These are phyloP conservation scores for Picochlorum sp. DNA, from an alignment of 139 green algal species.

Conservation along the genomic window DNA sequence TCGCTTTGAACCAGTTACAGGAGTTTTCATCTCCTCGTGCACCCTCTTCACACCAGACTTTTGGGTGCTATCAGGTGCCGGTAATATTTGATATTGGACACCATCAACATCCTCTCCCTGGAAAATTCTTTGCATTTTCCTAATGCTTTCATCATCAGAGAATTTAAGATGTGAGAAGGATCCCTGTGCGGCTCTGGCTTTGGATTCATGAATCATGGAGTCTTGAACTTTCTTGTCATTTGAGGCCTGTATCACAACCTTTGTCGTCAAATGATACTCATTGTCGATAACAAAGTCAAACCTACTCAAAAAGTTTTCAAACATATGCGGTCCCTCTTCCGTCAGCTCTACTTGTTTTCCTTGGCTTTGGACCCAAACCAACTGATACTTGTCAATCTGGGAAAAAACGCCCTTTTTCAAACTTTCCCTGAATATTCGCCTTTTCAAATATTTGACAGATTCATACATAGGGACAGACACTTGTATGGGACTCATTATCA, in stretches of 20 bases:
- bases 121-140: conserved; percentile 4
- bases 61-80: too few species aligned
- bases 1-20: too few species aligned
- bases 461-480: conserved; percentile 23
- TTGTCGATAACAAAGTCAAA: background rate
- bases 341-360: background rate
- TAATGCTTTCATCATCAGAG: background rate
- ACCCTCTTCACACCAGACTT: too few species aligned
- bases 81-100: too few species aligned
- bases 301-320: background rate
- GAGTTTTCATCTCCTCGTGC: too few species aligned
- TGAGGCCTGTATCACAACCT: background rate
- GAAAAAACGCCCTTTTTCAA: conserved; percentile 7
- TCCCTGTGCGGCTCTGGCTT: background rate
- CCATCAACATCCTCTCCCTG: background rate
- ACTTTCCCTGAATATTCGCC: conserved; percentile 19
- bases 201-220: background rate
- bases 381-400: background rate
- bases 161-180: background rate
- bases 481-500: background rate
- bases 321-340: background rate
- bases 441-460: conserved; percentile 28
- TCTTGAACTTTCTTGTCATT: background rate
- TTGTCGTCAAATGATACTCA: background rate
- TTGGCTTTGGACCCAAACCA: background rate